phyloP scores from a whole-genome alignment of 352 stramenopile species.

The Thalassiosira allenii region DNA sequence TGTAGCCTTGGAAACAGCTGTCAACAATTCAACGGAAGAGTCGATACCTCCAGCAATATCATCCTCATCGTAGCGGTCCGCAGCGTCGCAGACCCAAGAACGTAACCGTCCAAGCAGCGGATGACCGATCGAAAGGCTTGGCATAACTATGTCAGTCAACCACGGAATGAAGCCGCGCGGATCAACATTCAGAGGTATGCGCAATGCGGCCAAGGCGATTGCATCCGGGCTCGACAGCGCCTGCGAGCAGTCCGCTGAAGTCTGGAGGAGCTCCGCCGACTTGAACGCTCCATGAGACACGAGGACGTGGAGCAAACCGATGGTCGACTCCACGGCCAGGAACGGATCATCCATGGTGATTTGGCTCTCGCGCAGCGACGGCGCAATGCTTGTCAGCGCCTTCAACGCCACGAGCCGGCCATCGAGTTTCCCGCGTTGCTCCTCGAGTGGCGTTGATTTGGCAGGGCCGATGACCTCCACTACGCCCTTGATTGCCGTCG shows the following conservation, averaged over 20 bases:
- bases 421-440: conserved; percentile 55
- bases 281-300: conserved; percentile 65
- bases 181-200: conserved; percentile 60
- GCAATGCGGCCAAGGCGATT: conserved; percentile 58
- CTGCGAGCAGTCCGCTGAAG: conserved; percentile 44
- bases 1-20: conserved; percentile 54
- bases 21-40: conserved; percentile 71
- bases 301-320: conserved; percentile 56
- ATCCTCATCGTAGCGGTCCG: conserved; percentile 78
- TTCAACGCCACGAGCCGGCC: conserved; percentile 58
- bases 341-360: conserved; percentile 53
- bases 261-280: conserved; percentile 59
- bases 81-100: conserved; percentile 68
- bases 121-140: conserved; percentile 74
- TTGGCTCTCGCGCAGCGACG: conserved; percentile 15
- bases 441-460: conserved; percentile 39
- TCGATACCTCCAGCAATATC: conserved; percentile 61
- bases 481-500: conserved; percentile 41
- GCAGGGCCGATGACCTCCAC: conserved; percentile 36
- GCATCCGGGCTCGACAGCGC: conserved; percentile 34
- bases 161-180: conserved; percentile 67
- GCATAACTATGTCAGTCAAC: conserved; percentile 73
- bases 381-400: conserved; percentile 38
- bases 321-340: conserved; percentile 36
- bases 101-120: conserved; percentile 69